phyloP scores from a whole-genome alignment of 768 basidiomycete species.

The Xerocomellus dryophilus region DNA sequence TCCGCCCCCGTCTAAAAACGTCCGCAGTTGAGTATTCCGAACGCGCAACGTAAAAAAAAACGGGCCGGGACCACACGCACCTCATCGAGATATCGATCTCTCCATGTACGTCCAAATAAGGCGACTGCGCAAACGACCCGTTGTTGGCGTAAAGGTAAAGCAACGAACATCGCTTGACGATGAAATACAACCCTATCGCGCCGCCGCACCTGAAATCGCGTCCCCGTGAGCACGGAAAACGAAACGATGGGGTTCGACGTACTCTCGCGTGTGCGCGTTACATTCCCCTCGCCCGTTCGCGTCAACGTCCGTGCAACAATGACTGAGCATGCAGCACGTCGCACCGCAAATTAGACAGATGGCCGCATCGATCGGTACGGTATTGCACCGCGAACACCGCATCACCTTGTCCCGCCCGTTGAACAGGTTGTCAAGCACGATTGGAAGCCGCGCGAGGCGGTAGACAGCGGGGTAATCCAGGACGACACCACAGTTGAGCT shows the following conservation, averaged over 20 bases:
- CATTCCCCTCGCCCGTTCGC: conserved; percentile 76
- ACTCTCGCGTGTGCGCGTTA: conserved; percentile 95
- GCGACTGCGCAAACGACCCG: conserved; percentile 85
- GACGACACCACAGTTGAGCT: conserved; percentile 72
- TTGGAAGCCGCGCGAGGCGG: conserved; percentile 76
- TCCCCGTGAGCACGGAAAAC: neutral
- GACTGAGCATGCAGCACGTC: conserved; percentile 84
- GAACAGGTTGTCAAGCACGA: conserved; percentile 81
- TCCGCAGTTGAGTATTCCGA: neutral
- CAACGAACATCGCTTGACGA: conserved; percentile 88
- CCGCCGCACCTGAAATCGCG: conserved; percentile 74
- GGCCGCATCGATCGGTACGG: conserved; percentile 79
- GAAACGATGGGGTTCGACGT: conserved; percentile 33
- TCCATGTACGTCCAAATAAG: conserved; percentile 92
- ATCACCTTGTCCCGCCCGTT: conserved; percentile 68
- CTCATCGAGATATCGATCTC: conserved; percentile 92
- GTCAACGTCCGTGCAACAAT: conserved; percentile 77
- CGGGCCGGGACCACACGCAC: conserved; percentile 38
- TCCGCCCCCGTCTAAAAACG: conserved; percentile 67
- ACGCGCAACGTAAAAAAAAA: neutral
- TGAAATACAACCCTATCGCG: conserved; percentile 82
- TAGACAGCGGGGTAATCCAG: conserved; percentile 85
- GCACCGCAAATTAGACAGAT: conserved; percentile 90
- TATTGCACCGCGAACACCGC: conserved; percentile 73
- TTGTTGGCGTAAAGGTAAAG: conserved; percentile 85